A percentile compares a stretch with the other conserved stretches of the same genome.
Conservation (phyloP, 768 basidiomycete species). For the Pleurotus salmoneostramineus region DNA sequence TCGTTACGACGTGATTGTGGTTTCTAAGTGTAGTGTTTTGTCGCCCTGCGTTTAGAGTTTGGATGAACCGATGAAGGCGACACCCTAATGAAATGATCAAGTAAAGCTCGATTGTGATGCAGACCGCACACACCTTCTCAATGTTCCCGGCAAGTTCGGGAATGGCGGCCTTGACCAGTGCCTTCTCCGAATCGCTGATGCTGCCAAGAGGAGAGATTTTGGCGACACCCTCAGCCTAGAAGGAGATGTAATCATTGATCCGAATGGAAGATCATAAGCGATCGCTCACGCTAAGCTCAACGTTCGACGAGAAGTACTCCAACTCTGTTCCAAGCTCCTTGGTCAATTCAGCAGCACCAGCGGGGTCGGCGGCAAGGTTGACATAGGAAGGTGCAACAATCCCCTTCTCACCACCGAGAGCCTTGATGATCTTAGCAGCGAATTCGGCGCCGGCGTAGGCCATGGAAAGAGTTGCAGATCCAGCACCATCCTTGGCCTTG, state of each 20-base stretch:
- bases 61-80: slow-evolving; percentile 10
- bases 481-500: slow-evolving; percentile 92
- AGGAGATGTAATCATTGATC: slow-evolving; percentile 9
- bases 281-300: slow-evolving; percentile 80
- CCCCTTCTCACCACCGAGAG: slow-evolving; percentile 84
- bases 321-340: slow-evolving; percentile 74
- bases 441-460: slow-evolving; percentile 94
- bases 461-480: slow-evolving; percentile 97
- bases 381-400: slow-evolving; percentile 85
- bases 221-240: slow-evolving; percentile 72
- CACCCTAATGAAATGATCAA: slow-evolving; percentile 1
- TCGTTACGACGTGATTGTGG: not conserved
- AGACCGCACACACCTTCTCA: slow-evolving; percentile 44
- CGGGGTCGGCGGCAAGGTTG: slow-evolving; percentile 65
- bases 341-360: slow-evolving; percentile 69
- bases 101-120: not conserved
- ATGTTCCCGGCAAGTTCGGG: slow-evolving; percentile 78
- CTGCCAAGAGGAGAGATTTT: slow-evolving; percentile 81
- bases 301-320: slow-evolving; percentile 84
- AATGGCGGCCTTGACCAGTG: slow-evolving; percentile 75
- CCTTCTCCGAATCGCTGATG: slow-evolving; percentile 66
- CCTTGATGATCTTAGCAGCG: slow-evolving; percentile 75
- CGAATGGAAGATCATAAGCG: not conserved
- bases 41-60: slow-evolving; percentile 5
- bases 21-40: not conserved